These are phyloP conservation scores for Saccharomycopsis sp. DNA, from an alignment of 805 yeast species.

Conservation along the genomic window DNA sequence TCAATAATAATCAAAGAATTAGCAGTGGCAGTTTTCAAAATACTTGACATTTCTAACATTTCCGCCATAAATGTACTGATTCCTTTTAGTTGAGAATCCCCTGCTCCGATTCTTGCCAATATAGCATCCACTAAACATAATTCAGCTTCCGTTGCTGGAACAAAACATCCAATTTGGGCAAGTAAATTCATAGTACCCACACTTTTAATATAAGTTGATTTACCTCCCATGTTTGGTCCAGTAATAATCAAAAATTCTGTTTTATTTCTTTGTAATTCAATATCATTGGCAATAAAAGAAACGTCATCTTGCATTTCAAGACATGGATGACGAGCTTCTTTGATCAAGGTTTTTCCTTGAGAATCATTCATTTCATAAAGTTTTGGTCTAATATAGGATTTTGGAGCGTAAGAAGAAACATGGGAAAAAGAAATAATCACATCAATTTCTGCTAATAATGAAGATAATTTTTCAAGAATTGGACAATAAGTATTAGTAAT, in stretches of 20 bases:
- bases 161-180: slow-evolving; percentile 85
- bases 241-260: slow-evolving; percentile 77
- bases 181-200: slow-evolving; percentile 77
- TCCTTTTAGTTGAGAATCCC: slow-evolving; percentile 95
- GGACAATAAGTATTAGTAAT: slow-evolving; percentile 77
- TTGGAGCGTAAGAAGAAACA: slow-evolving; percentile 71
- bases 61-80: slow-evolving; percentile 95
- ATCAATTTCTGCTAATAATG: slow-evolving; percentile 63
- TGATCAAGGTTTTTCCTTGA: slow-evolving; percentile 41
- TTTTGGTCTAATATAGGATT: slow-evolving; percentile 67
- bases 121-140: slow-evolving; percentile 82
- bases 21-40: slow-evolving; percentile 65
- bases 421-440: slow-evolving; percentile 82
- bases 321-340: slow-evolving; percentile 90
- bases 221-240: slow-evolving; percentile 98
- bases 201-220: slow-evolving; percentile 86
- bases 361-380: slow-evolving; percentile 43
- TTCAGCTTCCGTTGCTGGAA: slow-evolving; percentile 74
- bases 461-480: slow-evolving; percentile 58
- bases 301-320: slow-evolving; percentile 87
- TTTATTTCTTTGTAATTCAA: slow-evolving; percentile 43
- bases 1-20: slow-evolving; percentile 83
- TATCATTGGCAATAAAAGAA: slow-evolving; percentile 86
- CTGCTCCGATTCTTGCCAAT: slow-evolving; percentile 96
- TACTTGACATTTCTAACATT: slow-evolving; percentile 88